These are phyloP conservation scores for Claviceps paspali DNA, from an alignment of 2,329 filamentous ascomycete genomes.

Conservation along the genomic window DNA sequence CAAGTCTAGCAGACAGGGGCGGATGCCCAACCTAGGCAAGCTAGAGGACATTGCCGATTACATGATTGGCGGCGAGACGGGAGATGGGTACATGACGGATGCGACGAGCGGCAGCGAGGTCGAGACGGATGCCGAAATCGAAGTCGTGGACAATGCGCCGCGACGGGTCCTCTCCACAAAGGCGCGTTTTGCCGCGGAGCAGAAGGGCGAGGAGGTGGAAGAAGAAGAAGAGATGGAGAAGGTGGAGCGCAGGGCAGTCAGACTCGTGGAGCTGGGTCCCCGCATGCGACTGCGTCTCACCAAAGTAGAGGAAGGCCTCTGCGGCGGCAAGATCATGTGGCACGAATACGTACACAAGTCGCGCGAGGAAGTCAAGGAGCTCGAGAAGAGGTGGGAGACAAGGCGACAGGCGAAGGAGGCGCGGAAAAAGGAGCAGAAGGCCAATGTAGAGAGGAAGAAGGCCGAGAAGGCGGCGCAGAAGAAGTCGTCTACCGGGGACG, in stretches of 20 bases:
- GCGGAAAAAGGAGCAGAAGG: constrained; percentile 67
- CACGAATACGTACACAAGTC: constrained; percentile 88
- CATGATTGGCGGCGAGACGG: constrained; percentile 67
- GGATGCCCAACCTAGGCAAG: constrained; percentile 75
- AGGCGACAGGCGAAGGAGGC: constrained; percentile 67
- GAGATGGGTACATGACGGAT: constrained; percentile 71
- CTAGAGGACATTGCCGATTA: constrained; percentile 91
- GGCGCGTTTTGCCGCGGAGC: constrained; percentile 25
- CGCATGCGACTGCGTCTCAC: constrained; percentile 77
- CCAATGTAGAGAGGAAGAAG: constrained; percentile 80
- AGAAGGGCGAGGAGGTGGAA: constrained; percentile 26
- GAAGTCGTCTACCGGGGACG: constrained; percentile 19
- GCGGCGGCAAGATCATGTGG: constrained; percentile 87
- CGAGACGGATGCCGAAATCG: constrained; percentile 91
- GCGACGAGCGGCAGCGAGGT: constrained; percentile 74
- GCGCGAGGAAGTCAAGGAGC: constrained; percentile 55
- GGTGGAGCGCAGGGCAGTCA: constrained; percentile 77
- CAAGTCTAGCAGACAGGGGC: constrained; percentile 47
- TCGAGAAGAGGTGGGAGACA: constrained; percentile 74
- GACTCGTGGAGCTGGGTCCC: constrained; percentile 82
- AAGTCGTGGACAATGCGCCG: constrained; percentile 53
- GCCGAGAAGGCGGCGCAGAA: constrained; percentile 26
- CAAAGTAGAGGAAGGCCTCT: constrained; percentile 92
- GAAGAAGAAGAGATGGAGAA: constrained; percentile 25
- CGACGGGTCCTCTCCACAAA: constrained; percentile 46